Percentiles rank a stretch among this genome's conserved stretches.
These are phyloP conservation scores for Ophiostoma sp. DNA, from an alignment of 2,329 filamentous ascomycete species.

Conservation along the genomic window DNA sequence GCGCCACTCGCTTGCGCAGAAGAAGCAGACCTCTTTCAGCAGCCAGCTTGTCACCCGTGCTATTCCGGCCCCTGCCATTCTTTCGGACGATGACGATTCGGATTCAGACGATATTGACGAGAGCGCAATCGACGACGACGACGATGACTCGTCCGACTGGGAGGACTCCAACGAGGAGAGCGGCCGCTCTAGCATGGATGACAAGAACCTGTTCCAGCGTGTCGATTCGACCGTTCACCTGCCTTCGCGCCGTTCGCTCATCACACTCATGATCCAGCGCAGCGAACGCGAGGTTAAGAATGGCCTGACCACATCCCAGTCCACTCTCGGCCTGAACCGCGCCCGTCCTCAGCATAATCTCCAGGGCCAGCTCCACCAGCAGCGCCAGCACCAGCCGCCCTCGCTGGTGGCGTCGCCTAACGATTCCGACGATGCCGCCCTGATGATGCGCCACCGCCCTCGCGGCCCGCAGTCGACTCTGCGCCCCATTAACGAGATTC, in stretches of 20 bases:
- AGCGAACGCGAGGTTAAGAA: slow-evolving; percentile 70
- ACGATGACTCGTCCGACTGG: slow-evolving; percentile 64
- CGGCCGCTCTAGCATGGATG: slow-evolving; percentile 78
- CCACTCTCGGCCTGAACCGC: slow-evolving; percentile 68
- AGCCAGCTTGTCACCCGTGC: slow-evolving; percentile 70
- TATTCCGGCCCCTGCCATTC: slow-evolving; percentile 55
- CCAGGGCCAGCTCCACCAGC: slow-evolving; percentile 35
- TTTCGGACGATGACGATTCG: slow-evolving; percentile 55
- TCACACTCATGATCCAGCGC: slow-evolving; percentile 84
- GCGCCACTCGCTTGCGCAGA: slow-evolving; percentile 49
- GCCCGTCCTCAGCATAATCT: slow-evolving; percentile 42
- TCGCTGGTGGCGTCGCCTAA: slow-evolving; percentile 53
- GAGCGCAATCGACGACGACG: slow-evolving; percentile 80
- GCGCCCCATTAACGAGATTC: slow-evolving; percentile 61
- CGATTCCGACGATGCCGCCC: slow-evolving; percentile 62
- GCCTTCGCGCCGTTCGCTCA: slow-evolving; percentile 80
- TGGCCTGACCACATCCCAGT: slow-evolving; percentile 66
- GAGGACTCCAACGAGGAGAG: slow-evolving; percentile 73
- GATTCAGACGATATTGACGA: slow-evolving; percentile 74
- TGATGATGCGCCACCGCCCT: slow-evolving; percentile 57
- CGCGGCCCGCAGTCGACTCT: slow-evolving; percentile 51
- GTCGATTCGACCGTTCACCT: slow-evolving; percentile 87
- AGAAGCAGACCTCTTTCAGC: slow-evolving; percentile 82
- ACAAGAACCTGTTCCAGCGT: slow-evolving; percentile 79
- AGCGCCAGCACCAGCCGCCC: slow-evolving; percentile 41